Percentiles rank a stretch among this genome's conserved stretches.
Evolutionary conservation across 768 basidiomycete genomes (phyloP).

Genomic region (Gloeopeniophorella convolvens): DNA sequence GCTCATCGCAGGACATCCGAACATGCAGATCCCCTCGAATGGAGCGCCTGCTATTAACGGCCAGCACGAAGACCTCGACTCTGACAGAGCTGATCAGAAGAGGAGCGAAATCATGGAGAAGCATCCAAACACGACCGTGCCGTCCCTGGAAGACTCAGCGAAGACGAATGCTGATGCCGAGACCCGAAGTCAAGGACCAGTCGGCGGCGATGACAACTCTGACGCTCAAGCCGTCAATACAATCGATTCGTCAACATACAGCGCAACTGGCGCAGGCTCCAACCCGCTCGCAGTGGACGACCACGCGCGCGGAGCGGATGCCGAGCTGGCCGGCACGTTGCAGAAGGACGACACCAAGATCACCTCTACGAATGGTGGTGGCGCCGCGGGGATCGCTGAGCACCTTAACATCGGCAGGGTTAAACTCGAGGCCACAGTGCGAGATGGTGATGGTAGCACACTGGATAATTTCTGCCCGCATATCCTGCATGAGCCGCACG

Average conservation of each 20-base stretch:
- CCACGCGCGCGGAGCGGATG: not conserved
- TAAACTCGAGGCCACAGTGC: not conserved
- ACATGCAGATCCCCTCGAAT: not conserved
- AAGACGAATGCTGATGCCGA: not conserved
- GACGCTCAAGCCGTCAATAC: not conserved
- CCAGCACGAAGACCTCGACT: not conserved
- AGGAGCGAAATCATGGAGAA: not conserved
- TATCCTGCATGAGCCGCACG: conserved; percentile 50
- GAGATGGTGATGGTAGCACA: conserved; percentile 19
- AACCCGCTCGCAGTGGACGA: not conserved
- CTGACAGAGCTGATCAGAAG: not conserved
- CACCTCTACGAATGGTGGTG: not conserved
- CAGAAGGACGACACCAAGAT: not conserved
- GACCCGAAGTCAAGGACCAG: not conserved
- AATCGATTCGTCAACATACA: not conserved
- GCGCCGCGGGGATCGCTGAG: not conserved
- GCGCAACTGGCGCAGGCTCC: not conserved
- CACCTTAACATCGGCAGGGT: not conserved
- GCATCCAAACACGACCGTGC: not conserved
- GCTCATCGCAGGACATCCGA: not conserved
- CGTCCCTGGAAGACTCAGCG: not conserved
- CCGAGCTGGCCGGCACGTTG: not conserved
- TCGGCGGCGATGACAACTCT: not conserved
- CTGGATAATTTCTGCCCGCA: conserved; percentile 56
- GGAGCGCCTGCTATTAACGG: not conserved